phyloP scores from a whole-genome alignment of 2,329 filamentous ascomycete species.

The Acrocalymma vagum region DNA sequence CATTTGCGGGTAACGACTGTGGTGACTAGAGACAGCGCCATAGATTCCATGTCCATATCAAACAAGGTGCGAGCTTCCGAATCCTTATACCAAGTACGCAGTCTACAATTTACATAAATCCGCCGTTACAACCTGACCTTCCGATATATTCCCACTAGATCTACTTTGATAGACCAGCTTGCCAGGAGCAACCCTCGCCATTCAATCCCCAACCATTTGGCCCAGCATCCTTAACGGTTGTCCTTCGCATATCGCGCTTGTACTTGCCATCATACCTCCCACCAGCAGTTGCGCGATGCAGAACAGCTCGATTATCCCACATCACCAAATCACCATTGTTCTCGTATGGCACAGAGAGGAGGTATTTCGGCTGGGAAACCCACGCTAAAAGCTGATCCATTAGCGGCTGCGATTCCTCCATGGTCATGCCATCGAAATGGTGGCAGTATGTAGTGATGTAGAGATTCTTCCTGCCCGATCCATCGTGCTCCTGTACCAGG shows the following conservation, averaged over 20 bases:
- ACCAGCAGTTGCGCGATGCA: conserved; percentile 59
- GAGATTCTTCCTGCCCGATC: conserved; percentile 60
- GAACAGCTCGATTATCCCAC: conserved; percentile 61
- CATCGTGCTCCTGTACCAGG: conserved; percentile 61
- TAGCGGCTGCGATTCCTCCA: conserved; percentile 43
- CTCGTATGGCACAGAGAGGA: conserved; percentile 57
- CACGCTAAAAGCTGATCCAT: conserved; percentile 55
- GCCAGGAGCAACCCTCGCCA: too few species aligned
- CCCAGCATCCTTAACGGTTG: conserved; percentile 62
- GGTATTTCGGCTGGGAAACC: conserved; percentile 57
- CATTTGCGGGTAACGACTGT: too few species aligned
- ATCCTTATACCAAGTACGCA: too few species aligned
- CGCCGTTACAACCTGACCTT: too few species aligned
- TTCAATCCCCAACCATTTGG: conserved; percentile 53
- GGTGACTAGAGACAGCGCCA: too few species aligned
- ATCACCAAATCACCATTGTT: conserved; percentile 54
- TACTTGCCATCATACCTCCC: conserved; percentile 59
- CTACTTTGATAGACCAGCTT: too few species aligned
- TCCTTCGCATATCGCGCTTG: conserved; percentile 62
- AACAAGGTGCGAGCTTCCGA: too few species aligned
- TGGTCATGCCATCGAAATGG: conserved; percentile 55
- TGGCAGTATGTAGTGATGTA: conserved; percentile 63
- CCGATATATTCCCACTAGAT: too few species aligned
- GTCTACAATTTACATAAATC: too few species aligned
- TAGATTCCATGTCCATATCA: too few species aligned